Evolutionary conservation across 1,139 yeast species (phyloP).

Genomic region (Yamadazyma songkhlaensis): DNA sequence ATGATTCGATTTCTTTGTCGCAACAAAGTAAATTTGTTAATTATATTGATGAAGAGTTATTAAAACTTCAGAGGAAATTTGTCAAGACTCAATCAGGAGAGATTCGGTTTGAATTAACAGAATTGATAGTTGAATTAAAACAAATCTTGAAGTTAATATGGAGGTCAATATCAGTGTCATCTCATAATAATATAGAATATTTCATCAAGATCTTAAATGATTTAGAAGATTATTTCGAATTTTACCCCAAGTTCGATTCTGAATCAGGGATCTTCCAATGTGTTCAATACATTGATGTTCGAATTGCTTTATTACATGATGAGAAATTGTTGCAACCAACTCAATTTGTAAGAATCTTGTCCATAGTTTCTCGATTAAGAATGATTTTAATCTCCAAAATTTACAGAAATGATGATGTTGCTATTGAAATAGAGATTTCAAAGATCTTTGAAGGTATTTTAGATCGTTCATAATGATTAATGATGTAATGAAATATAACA

Average conservation of each 20-base stretch:
- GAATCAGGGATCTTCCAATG: constrained; percentile 10
- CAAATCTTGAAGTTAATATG: constrained; percentile 53
- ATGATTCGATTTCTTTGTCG: constrained; percentile 13
- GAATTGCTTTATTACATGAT: constrained; percentile 12
- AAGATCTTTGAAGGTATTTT: constrained; percentile 40
- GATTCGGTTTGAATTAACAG: constrained; percentile 30
- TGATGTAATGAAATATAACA: neutral
- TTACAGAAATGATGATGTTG: constrained; percentile 12
- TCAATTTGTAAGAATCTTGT: constrained; percentile 44
- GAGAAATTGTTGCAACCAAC: constrained; percentile 30
- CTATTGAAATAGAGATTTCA: constrained; percentile 25
- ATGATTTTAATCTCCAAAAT: constrained; percentile 20
- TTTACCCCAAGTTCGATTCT: constrained; percentile 23
- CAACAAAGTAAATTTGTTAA: constrained; percentile 64
- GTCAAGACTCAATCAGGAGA: constrained; percentile 56
- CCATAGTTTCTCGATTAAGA: constrained; percentile 47
- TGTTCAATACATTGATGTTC: constrained; percentile 13
- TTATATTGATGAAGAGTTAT: constrained; percentile 57
- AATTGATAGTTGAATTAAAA: constrained; percentile 45
- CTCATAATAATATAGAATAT: constrained; percentile 57
- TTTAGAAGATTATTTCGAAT: constrained; percentile 56
- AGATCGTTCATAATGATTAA: constrained; percentile 19
- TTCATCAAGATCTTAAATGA: constrained; percentile 63
- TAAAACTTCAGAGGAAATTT: constrained; percentile 59
- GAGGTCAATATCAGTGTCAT: constrained; percentile 42